Evolutionary conservation across 2,329 filamentous ascomycete species (phyloP).

Genomic region (Nothopassalora personata): DNA sequence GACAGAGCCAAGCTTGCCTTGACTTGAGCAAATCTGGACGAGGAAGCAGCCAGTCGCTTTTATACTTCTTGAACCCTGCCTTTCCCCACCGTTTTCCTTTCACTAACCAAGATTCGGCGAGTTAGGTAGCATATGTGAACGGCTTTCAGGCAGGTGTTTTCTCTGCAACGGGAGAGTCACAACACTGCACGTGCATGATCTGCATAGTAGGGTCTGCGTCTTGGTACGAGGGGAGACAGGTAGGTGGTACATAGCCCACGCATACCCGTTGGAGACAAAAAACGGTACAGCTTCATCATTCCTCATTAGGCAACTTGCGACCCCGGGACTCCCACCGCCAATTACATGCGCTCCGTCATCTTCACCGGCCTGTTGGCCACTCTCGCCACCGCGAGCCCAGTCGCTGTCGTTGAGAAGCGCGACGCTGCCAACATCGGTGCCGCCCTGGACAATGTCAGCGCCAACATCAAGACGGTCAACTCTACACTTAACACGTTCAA

Average conservation of each 20-base stretch:
- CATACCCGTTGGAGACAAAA: background rate
- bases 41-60: background rate
- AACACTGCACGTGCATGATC: background rate
- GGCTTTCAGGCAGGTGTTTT: background rate
- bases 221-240: background rate
- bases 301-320: background rate
- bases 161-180: background rate
- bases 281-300: background rate
- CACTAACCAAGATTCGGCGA: background rate
- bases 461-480: constrained; percentile 13
- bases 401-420: constrained; percentile 7
- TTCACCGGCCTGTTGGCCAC: background rate
- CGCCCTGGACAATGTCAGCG: constrained; percentile 12
- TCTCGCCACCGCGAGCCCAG: constrained; percentile 1
- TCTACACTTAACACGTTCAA: constrained; percentile 9
- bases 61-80: background rate
- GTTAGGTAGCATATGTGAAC: background rate
- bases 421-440: constrained; percentile 11
- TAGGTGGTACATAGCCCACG: background rate
- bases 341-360: constrained; percentile 2
- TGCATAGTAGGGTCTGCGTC: background rate
- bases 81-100: background rate
- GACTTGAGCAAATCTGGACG: too few species aligned
- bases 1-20: too few species aligned
- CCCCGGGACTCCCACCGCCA: background rate